phyloP scores from a whole-genome alignment of 1,284 basidiomycete genomes.

The Athelia sp. region DNA sequence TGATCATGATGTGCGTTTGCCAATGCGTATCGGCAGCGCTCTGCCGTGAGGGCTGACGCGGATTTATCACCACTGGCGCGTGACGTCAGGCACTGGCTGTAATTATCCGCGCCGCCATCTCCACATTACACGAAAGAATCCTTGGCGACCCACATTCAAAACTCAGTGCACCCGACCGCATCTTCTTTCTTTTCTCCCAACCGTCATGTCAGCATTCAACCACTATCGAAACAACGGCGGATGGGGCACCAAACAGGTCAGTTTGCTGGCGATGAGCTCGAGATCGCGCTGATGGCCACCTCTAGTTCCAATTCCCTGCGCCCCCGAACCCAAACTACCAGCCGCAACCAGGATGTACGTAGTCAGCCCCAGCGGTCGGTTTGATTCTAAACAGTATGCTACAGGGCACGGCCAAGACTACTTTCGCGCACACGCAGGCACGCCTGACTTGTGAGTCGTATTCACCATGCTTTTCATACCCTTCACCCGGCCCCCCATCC shows the following conservation, averaged over 20 bases:
- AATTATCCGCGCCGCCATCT: too few relatives aligned
- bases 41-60: too few relatives aligned
- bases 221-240: slow-evolving; percentile 40
- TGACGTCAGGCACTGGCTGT: too few relatives aligned
- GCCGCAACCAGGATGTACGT: slow-evolving; percentile 52
- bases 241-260: slow-evolving; percentile 48
- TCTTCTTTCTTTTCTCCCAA: slow-evolving; percentile 1
- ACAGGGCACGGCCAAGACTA: slow-evolving; percentile 57
- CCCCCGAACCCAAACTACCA: slow-evolving; percentile 54
- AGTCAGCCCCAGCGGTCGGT: slow-evolving; percentile 10
- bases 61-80: too few relatives aligned
- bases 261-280: slow-evolving; percentile 8
- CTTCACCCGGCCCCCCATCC: background rate
- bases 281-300: background rate
- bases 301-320: slow-evolving; percentile 44
- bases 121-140: too few relatives aligned
- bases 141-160: too few relatives aligned
- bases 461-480: background rate
- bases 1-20: too few relatives aligned
- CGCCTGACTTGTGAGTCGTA: slow-evolving; percentile 52
- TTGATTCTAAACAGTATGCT: slow-evolving; percentile 8
- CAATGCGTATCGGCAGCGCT: too few relatives aligned
- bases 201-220: slow-evolving; percentile 24
- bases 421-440: slow-evolving; percentile 53
- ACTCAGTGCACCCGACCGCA: too few relatives aligned